Percentiles rank a stretch among this genome's conserved stretches.
Evolutionary conservation across 768 basidiomycete species (phyloP).

Genomic region (Leccinum uliginosum): DNA sequence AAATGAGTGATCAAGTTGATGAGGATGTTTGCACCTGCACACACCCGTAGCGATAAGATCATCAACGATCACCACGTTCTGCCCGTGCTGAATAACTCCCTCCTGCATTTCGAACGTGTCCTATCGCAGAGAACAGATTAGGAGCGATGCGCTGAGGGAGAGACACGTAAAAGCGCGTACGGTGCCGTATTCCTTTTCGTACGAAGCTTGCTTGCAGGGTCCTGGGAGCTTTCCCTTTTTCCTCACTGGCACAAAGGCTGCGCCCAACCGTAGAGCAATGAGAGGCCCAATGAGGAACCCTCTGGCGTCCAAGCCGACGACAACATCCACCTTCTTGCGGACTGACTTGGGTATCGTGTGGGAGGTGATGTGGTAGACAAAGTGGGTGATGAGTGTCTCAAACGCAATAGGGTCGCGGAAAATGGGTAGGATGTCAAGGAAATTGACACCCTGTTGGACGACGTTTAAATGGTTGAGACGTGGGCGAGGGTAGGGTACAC

Average conservation of each 20-base stretch:
- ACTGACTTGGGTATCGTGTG: slow-evolving; percentile 60
- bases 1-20: slow-evolving; percentile 6
- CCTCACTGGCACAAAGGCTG: slow-evolving; percentile 93
- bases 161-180: slow-evolving; percentile 43
- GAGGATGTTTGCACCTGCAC: slow-evolving; percentile 10
- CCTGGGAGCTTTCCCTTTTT: slow-evolving; percentile 97
- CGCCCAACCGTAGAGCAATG: slow-evolving; percentile 84
- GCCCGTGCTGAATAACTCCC: slow-evolving; percentile 76
- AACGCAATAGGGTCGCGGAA: slow-evolving; percentile 81
- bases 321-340: slow-evolving; percentile 75
- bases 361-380: slow-evolving; percentile 81
- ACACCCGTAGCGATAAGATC: slow-evolving; percentile 94
- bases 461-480: neutral
- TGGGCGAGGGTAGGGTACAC: neutral
- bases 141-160: neutral
- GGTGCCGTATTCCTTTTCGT: slow-evolving; percentile 91
- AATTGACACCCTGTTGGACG: slow-evolving; percentile 69
- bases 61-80: slow-evolving; percentile 85
- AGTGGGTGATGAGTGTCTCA: slow-evolving; percentile 87
- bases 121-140: slow-evolving; percentile 35
- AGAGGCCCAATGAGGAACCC: slow-evolving; percentile 95
- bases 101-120: slow-evolving; percentile 96
- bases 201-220: slow-evolving; percentile 63
- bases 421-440: slow-evolving; percentile 94
- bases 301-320: slow-evolving; percentile 93